Evolutionary conservation across 306 rosid genomes (phyloP).

Genomic region (cucumber (Cucumis sativus)): Cucumber_9930_V3 NC_026657.2:10623501-10624000

Average conservation of each 20-base stretch:
- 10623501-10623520: slow-evolving; percentile 53
- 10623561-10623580: slow-evolving; percentile 49
- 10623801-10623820: background rate
- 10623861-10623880: background rate
- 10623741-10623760: background rate
- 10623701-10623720: slow-evolving; percentile 50
- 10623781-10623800: background rate
- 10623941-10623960: background rate
- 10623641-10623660: slow-evolving; percentile 26
- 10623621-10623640: slow-evolving; percentile 57
- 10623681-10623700: slow-evolving; percentile 36
- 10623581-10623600: slow-evolving; percentile 39
- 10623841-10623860: background rate
- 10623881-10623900: background rate
- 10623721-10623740: slow-evolving; percentile 53
- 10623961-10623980: background rate
- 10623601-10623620: slow-evolving; percentile 36
- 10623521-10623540: slow-evolving; percentile 55
- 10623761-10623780: background rate
- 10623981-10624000: background rate
- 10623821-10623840: background rate
- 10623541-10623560: slow-evolving; percentile 42
- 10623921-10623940: background rate
- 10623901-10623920: background rate
- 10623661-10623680: slow-evolving; percentile 29